Evolutionary conservation across 371 early-diverging fungal genomes (phyloP).

Genomic region (Entomophthora muscae): DNA sequence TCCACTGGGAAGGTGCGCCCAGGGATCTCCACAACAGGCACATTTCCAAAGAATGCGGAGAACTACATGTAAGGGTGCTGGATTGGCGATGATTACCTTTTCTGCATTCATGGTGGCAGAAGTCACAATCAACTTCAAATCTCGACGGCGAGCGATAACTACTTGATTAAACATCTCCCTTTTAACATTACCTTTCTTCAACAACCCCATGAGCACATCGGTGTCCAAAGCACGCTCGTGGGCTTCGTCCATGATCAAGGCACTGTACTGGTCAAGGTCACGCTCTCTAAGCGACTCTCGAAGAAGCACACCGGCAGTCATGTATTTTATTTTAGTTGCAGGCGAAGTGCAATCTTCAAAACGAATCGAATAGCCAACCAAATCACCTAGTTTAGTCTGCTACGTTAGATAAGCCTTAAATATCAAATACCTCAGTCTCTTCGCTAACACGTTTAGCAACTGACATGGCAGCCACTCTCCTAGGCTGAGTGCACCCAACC

Average conservation of each 20-base stretch:
- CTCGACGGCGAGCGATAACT: conserved; percentile 56
- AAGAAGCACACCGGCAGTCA: conserved; percentile 97
- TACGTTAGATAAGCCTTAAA: background rate
- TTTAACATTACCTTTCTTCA: conserved; percentile 35
- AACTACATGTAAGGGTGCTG: conserved; percentile 25
- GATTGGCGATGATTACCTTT: conserved; percentile 21
- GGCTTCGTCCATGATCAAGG: conserved; percentile 97
- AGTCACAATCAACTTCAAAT: conserved; percentile 84
- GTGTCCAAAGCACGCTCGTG: conserved; percentile 96
- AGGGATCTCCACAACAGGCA: conserved; percentile 80
- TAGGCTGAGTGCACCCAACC: conserved; percentile 95
- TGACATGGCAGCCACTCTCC: conserved; percentile 97
- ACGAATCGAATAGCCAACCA: conserved; percentile 93
- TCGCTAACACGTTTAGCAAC: conserved; percentile 96
- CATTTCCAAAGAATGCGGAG: conserved; percentile 82
- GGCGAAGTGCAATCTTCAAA: conserved; percentile 87
- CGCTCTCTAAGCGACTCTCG: conserved; percentile 82
- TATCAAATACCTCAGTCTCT: conserved; percentile 47
- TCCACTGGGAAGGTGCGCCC: conserved; percentile 96
- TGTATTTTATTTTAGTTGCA: conserved; percentile 86
- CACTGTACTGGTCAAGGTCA: conserved; percentile 76
- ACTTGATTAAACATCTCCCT: background rate
- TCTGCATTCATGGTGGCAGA: conserved; percentile 95
- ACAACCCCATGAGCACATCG: conserved; percentile 90
- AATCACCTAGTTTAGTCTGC: conserved; percentile 44